phyloP scores from a whole-genome alignment of 768 basidiomycete genomes.

The Leccinum sublutescens region DNA sequence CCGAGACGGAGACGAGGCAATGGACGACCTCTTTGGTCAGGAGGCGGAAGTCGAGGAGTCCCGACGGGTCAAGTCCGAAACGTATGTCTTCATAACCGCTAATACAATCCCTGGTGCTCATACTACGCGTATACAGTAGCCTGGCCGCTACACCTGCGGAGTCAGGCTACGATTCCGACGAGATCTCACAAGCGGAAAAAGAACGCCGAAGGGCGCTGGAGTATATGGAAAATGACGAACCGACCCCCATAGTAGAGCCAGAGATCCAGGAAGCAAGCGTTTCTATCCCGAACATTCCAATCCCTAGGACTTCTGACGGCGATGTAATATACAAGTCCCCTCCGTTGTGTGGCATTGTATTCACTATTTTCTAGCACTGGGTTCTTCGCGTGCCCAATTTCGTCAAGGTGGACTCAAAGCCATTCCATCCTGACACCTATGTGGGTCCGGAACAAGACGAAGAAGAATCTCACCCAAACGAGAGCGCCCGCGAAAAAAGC shows the following conservation, averaged over 20 bases:
- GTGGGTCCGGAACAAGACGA: constrained; percentile 79
- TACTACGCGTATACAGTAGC: constrained; percentile 20
- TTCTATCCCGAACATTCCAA: constrained; percentile 83
- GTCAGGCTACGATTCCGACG: constrained; percentile 63
- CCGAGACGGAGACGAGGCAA: constrained; percentile 46
- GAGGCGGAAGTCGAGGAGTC: constrained; percentile 49
- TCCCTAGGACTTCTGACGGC: constrained; percentile 76
- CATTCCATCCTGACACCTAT: constrained; percentile 87
- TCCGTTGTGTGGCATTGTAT: neutral
- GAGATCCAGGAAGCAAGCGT: constrained; percentile 66
- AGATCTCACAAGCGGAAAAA: constrained; percentile 60
- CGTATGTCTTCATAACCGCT: constrained; percentile 33
- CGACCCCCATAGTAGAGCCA: constrained; percentile 48
- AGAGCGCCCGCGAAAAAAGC: constrained; percentile 70
- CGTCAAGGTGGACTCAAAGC: constrained; percentile 83
- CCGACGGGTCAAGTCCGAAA: constrained; percentile 44
- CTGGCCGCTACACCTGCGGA: constrained; percentile 38
- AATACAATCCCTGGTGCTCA: constrained; percentile 18
- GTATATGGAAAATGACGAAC: constrained; percentile 77
- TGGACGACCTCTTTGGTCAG: constrained; percentile 81
- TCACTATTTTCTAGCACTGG: constrained; percentile 57
- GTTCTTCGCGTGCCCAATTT: constrained; percentile 93
- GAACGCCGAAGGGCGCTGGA: constrained; percentile 65
- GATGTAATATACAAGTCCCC: constrained; percentile 51
- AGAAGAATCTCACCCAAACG: constrained; percentile 54